Base-by-base conservation (phyloP, 73 alveolate species). In the Paramecium pentaurelia region DNA sequence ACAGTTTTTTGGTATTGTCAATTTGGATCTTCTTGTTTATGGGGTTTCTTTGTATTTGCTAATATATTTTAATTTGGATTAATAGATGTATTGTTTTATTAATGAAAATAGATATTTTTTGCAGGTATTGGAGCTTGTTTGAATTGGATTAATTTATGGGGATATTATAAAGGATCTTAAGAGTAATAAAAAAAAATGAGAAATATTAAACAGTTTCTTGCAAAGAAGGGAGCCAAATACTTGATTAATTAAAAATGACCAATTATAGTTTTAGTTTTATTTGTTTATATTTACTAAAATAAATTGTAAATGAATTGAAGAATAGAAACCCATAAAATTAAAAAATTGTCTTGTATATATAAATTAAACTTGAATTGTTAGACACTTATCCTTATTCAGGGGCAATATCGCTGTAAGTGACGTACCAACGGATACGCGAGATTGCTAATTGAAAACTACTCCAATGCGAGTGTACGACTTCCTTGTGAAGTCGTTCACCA, bases 361-460 rank as follows among this genome's bases (percentile, higher is more conserved):
- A 80, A 25, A 8, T 20, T 10, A 27, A 47, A 27, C 32, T 6
- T 44, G 20, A 12, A 27, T 10, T 49, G 6, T 20, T 34, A 44
- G 22, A 45, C 22, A 42, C 47, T 40, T 47, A 80, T 80, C 91
- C 91, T 80, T 80, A 80, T 80, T 80, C 91, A 80, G 91, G 91
- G 91, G 91, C 91, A 80, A 80, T 47, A 49, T 80, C 91, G 91
- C 75, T 80, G 91, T 80, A 80, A 80, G 91, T 80, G 91, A 80
- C 71, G 91, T 80, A 80, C 36, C 91, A 45, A 80, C 91, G 71
- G 91, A 80, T 80, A 80, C 91, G 91, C 91, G 91, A 80, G 47
- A 80, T 80, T 80, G 91, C 91, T 80, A 42, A 80, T 80, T 80
- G 91, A 80, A 80, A 80, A 80, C 91, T 80, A 80, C 44, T 80